Conservation (phyloP, 805 yeast species). For the Hyphopichia homilentoma region DNA sequence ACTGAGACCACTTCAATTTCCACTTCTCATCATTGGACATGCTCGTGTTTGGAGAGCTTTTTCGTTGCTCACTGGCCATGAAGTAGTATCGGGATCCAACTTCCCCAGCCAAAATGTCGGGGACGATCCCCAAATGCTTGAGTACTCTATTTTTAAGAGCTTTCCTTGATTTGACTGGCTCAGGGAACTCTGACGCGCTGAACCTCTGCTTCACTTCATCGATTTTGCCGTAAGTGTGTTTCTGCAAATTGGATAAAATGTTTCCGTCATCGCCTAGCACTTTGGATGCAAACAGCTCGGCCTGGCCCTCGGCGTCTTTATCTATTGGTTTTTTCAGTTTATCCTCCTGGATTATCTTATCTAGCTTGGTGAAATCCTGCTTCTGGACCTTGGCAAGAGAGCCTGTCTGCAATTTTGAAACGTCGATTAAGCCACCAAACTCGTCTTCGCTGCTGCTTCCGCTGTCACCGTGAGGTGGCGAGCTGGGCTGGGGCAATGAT, state of each 20-base stretch:
- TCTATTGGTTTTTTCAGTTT: neutral
- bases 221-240: constrained; percentile 9
- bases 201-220: constrained; percentile 12
- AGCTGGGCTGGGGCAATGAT: too few species aligned
- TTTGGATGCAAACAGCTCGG: constrained; percentile 1
- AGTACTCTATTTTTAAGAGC: constrained; percentile 24
- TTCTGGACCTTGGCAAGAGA: constrained; percentile 3
- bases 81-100: constrained; percentile 46
- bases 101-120: constrained; percentile 41
- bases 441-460: neutral
- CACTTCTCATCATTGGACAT: constrained; percentile 47
- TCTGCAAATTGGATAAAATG: constrained; percentile 11
- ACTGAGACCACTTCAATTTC: constrained; percentile 41
- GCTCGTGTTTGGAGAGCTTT: constrained; percentile 36
- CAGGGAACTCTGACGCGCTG: constrained; percentile 14
- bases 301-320: too few species aligned
- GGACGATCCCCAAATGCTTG: constrained; percentile 29
- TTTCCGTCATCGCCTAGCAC: constrained; percentile 10
- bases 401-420: neutral
- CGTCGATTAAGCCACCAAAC: neutral
- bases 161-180: constrained; percentile 23
- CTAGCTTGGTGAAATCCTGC: constrained; percentile 2
- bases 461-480: neutral
- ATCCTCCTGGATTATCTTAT: constrained; percentile 1
- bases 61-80: constrained; percentile 41